Evolutionary conservation across 2,329 filamentous ascomycete genomes (phyloP).

Genomic region (Colletotrichum sp.): DNA sequence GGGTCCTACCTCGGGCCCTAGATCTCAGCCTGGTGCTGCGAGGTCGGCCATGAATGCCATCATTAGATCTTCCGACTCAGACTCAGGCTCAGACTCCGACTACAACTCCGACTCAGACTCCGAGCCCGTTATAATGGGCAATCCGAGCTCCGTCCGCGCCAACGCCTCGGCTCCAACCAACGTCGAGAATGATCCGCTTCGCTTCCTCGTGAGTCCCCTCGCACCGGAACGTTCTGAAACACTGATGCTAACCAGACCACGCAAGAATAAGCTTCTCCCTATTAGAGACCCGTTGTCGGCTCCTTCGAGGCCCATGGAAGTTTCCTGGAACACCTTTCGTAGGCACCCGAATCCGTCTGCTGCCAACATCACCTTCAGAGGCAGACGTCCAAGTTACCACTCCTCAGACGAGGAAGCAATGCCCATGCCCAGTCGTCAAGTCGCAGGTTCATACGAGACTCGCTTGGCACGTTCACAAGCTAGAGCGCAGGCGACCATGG

Average conservation of each 20-base stretch:
- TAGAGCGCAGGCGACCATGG: not conserved
- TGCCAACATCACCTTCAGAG: too few relatives aligned
- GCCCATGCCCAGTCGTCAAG: not conserved
- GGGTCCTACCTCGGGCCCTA: not conserved
- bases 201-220: not conserved
- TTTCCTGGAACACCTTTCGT: not conserved
- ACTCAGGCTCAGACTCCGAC: not conserved
- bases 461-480: not conserved
- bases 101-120: not conserved
- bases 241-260: not conserved
- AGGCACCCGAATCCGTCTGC: not conserved
- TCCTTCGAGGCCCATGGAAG: not conserved
- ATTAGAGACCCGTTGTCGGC: not conserved
- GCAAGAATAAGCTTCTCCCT: not conserved
- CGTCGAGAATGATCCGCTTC: not conserved
- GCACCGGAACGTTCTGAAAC: not conserved
- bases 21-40: not conserved
- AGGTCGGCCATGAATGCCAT: not conserved
- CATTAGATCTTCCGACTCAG: not conserved
- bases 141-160: not conserved
- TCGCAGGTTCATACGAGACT: not conserved
- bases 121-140: not conserved
- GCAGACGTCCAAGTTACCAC: not conserved
- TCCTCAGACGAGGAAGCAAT: not conserved
- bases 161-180: not conserved